Conservation (phyloP, 2,329 filamentous ascomycete species). For the Penicillium crustosum region DNA sequence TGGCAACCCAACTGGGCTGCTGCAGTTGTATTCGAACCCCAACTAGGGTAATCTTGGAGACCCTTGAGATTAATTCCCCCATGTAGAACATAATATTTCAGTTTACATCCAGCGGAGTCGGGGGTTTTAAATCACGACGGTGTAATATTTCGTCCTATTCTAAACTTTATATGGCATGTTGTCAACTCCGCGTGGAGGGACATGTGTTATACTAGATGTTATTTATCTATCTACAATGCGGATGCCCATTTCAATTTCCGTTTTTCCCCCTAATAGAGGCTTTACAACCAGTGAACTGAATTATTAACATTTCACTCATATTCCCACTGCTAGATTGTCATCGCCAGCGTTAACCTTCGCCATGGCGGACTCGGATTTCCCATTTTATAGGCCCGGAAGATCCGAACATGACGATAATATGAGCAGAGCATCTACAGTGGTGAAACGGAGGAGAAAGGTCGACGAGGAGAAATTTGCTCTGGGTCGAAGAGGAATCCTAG, state of each 20-base stretch:
- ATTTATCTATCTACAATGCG: background rate
- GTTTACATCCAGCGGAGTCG: background rate
- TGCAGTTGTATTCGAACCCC: background rate
- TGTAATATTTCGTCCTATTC: constrained; percentile 10
- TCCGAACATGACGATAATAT: constrained; percentile 1
- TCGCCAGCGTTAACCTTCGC: background rate
- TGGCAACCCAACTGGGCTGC: constrained; percentile 3
- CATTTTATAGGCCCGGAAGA: constrained; percentile 13
- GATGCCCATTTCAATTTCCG: background rate
- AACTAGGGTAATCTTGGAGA: background rate
- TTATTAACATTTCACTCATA: background rate
- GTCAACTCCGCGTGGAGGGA: background rate
- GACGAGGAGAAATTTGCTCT: constrained; percentile 21
- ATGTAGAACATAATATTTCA: background rate
- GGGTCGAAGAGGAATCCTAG: constrained; percentile 20
- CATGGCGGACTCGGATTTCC: constrained; percentile 11
- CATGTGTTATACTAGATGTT: background rate
- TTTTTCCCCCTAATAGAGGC: background rate
- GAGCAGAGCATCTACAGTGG: constrained; percentile 12
- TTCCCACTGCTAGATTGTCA: background rate
- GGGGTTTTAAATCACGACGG: background rate
- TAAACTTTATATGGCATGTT: background rate
- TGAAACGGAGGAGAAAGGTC: background rate
- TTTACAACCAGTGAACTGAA: too few species aligned
- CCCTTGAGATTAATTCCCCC: background rate